Evolutionary conservation across 208 protist genomes (phyloP).

Genomic region (Leishmania arabica): DNA sequence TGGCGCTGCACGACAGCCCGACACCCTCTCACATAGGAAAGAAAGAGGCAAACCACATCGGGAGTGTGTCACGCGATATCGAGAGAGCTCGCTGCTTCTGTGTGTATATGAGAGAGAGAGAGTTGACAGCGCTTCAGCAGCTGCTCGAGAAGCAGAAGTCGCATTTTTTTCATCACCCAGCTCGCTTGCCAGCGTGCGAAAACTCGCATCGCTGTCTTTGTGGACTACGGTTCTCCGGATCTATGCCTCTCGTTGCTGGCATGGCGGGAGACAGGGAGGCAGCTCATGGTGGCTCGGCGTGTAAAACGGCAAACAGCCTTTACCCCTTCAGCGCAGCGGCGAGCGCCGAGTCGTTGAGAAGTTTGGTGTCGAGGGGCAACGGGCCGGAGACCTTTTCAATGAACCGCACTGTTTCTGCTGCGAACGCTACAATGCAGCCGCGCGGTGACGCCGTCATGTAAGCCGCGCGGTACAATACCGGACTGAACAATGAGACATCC

Average conservation of each 20-base stretch:
- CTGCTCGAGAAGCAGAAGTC: background rate
- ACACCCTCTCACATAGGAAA: background rate
- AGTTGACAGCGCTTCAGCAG: background rate
- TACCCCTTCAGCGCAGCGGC: constrained; percentile 9
- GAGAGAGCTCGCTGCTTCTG: background rate
- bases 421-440: constrained; percentile 44
- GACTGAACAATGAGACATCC: constrained; percentile 66
- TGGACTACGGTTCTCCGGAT: no score
- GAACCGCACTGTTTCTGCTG: constrained; percentile 45
- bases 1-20: background rate
- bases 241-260: background rate
- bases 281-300: background rate
- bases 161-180: background rate
- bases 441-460: constrained; percentile 44
- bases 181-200: background rate
- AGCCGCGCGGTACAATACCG: constrained; percentile 40
- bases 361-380: constrained; percentile 15
- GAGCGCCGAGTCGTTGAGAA: constrained; percentile 14
- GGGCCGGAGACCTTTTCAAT: constrained; percentile 26
- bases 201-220: background rate
- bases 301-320: background rate
- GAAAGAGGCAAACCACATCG: background rate
- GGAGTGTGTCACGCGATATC: background rate
- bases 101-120: background rate
- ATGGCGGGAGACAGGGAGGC: background rate